Evolutionary conservation across 345 rosid genomes (phyloP), one percentile per base, ranked within the genome.

Genomic region (Acer negundo): DNA sequence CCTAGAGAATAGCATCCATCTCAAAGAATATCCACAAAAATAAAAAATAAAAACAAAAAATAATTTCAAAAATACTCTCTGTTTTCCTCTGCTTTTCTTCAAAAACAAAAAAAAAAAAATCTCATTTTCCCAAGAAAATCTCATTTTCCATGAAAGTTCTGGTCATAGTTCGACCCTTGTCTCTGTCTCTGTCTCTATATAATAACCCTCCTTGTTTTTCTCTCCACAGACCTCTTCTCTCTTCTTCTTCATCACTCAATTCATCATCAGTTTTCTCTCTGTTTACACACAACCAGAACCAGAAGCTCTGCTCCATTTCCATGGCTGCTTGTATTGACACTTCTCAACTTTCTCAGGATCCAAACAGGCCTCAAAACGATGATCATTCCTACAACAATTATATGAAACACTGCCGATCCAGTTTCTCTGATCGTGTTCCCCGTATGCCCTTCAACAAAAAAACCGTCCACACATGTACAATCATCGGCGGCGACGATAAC

Each of bases 251-350:
- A 10, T 69, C 74, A 26, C 16, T 20, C 1, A 1, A 56, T 7
- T 8, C 55, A 19, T 23, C 79, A 3, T 63, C 79, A 8, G 7
- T 77, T 75, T 73, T 46, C 76, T 63, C 24, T 28, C 35, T 2
- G 4, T 46, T 78, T 76, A 67, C 53, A 53, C 55, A 65, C 59
- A 15, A 3, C 62, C 44, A 8, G 11, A 12, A 10, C 6, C 47
- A 17, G 10, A 51, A 16, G 13, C 38, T 35, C 38, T 35, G 3
- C 19, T 67, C 79, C 16, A 65, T 67, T 69, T 61, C 88, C 62
- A 91, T 95, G 99, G 92, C 96, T 24, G 72, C 97, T 64, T 93
- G 99, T 74, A 81, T 93, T 47, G 92, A 91, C 82, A 78, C 91
- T 69, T 80, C 89, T 16, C 88, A 83, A 44, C 77, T 87, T 79